Conservation (phyloP, 305 asterid genomes). For the Plantago rigida region DNA sequence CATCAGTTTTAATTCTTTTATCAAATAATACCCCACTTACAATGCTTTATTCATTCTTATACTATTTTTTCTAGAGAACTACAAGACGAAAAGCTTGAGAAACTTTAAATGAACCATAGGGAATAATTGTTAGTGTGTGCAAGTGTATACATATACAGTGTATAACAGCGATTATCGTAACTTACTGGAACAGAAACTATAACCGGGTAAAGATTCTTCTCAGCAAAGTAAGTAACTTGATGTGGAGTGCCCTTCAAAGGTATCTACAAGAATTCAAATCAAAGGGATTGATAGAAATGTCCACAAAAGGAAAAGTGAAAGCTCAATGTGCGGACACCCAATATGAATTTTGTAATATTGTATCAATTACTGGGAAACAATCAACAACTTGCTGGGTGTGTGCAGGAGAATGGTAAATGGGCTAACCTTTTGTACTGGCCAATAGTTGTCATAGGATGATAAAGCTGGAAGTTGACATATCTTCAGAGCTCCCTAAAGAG, state of each 20-base stretch:
- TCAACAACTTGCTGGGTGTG: background rate
- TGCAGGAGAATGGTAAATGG: slow-evolving; percentile 3
- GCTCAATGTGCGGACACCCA: slow-evolving; percentile 22
- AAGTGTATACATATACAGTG: too few relatives aligned
- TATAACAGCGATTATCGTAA: background rate
- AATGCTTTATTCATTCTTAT: background rate
- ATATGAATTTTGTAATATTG: slow-evolving; percentile 13
- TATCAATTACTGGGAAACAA: background rate
- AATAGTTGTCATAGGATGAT: slow-evolving; percentile 66
- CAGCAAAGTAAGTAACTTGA: slow-evolving; percentile 85
- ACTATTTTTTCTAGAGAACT: too few relatives aligned
- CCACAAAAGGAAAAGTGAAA: slow-evolving; percentile 13
- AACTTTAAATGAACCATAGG: too few relatives aligned
- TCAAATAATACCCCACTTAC: too few relatives aligned
- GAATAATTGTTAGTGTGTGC: too few relatives aligned
- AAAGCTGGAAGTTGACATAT: slow-evolving; percentile 83
- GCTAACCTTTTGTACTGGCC: slow-evolving; percentile 89
- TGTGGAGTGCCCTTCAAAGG: slow-evolving; percentile 91
- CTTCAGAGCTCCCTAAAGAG: slow-evolving; percentile 69
- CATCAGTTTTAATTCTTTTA: too few relatives aligned
- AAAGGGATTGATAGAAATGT: slow-evolving; percentile 17
- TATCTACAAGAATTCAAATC: slow-evolving; percentile 39
- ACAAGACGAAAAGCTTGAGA: too few relatives aligned
- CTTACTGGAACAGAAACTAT: slow-evolving; percentile 90
- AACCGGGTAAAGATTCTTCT: slow-evolving; percentile 81